Percentiles rank a stretch among this genome's conserved stretches.
These are phyloP conservation scores for Ceratocystis lukuohia DNA, from an alignment of 2,329 filamentous ascomycete species.

Conservation along the genomic window DNA sequence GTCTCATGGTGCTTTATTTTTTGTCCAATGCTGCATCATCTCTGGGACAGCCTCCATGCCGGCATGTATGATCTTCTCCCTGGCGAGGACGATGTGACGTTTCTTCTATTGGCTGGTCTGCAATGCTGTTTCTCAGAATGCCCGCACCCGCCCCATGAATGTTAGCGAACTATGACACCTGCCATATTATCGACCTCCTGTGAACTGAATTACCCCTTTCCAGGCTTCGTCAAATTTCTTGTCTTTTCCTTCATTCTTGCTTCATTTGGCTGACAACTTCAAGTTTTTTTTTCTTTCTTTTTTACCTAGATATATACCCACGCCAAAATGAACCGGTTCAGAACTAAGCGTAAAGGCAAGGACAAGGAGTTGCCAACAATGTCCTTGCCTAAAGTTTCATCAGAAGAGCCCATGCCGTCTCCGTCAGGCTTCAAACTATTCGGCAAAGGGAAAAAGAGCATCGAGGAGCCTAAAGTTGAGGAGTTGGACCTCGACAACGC, in stretches of 20 bases:
- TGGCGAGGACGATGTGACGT: background rate
- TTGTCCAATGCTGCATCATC: background rate
- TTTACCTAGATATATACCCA: conserved; percentile 1
- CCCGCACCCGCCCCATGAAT: background rate
- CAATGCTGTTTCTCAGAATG: background rate
- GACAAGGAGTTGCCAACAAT: conserved; percentile 39
- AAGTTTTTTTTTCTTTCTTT: background rate
- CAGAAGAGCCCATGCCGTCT: conserved; percentile 34
- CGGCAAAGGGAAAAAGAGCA: conserved; percentile 40
- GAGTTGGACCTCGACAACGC: conserved; percentile 56
- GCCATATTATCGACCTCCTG: background rate
- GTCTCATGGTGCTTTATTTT: background rate
- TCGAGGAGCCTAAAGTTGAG: conserved; percentile 46
- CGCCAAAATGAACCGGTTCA: conserved; percentile 59
- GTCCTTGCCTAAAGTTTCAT: conserved; percentile 32
- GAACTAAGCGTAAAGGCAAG: conserved; percentile 57
- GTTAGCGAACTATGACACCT: background rate
- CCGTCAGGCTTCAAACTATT: conserved; percentile 37
- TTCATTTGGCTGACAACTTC: no score
- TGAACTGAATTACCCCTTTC: background rate
- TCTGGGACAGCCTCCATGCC: background rate
- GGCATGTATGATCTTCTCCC: conserved; percentile 1
- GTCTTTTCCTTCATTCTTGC: background rate
- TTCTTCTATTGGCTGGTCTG: background rate
- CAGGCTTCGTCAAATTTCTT: no score